Percentiles rank a stretch among this genome's conserved stretches.
Conservation (phyloP, 139 green algal species). For the Chlorella sorokiniana region DNA sequence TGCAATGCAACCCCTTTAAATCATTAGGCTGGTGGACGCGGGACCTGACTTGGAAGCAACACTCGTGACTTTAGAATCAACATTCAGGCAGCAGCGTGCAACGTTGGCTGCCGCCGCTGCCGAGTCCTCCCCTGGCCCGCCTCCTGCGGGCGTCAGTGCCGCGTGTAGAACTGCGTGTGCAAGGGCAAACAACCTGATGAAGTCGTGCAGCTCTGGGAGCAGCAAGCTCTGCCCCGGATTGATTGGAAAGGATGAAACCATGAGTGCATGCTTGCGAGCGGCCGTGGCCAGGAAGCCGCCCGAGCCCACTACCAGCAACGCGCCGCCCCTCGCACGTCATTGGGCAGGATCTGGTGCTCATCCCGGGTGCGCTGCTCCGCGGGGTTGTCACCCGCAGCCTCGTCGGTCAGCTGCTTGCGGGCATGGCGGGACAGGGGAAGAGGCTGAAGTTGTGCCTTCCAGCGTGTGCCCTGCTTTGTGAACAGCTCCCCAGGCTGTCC, state of each 20-base stretch:
- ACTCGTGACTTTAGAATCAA: too few relatives aligned
- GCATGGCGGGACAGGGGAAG: neutral
- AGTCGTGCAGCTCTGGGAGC: neutral
- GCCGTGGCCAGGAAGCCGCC: neutral
- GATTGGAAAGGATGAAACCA: neutral
- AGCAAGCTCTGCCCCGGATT: neutral
- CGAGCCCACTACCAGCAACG: neutral
- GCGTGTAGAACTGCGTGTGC: conserved; percentile 12
- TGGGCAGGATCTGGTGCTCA: conserved; percentile 22
- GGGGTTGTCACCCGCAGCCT: conserved; percentile 15
- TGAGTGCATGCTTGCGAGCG: too few relatives aligned
- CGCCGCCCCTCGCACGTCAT: neutral
- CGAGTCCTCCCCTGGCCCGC: too few relatives aligned
- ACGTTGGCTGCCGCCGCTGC: too few relatives aligned
- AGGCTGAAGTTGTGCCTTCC: neutral
- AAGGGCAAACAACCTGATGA: neutral
- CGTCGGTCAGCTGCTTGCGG: conserved; percentile 7
- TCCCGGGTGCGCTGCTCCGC: conserved; percentile 14
- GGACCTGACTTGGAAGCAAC: too few relatives aligned
- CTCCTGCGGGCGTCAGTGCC: conserved; percentile 3
- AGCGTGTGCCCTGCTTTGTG: too few relatives aligned
- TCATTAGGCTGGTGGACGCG: too few relatives aligned
- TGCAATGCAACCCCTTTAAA: too few relatives aligned
- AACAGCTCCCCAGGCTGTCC: too few relatives aligned
- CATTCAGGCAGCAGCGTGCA: too few relatives aligned